Conservation (phyloP, 805 yeast species). For the Schwanniomyces vanrijiae region DNA sequence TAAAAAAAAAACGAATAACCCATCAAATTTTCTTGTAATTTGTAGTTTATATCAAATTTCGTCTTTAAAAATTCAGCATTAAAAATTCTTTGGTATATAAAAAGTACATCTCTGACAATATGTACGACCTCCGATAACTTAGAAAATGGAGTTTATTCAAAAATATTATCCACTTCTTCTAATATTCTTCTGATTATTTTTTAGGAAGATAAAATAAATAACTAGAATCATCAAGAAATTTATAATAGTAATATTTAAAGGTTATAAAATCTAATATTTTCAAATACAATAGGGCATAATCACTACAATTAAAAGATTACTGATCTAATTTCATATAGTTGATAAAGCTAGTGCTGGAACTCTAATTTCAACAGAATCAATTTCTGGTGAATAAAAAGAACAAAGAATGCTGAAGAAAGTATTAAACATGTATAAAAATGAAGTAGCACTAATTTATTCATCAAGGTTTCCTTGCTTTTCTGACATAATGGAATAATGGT, state of each 20-base stretch:
- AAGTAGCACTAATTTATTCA: slow-evolving; percentile 63
- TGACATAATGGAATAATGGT: slow-evolving; percentile 42
- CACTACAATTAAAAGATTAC: slow-evolving; percentile 60
- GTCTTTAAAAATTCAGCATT: no score
- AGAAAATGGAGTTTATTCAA: slow-evolving; percentile 21
- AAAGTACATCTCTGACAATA: slow-evolving; percentile 26
- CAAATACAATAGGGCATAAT: slow-evolving; percentile 60
- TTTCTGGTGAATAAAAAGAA: slow-evolving; percentile 63
- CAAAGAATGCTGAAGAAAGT: slow-evolving; percentile 56
- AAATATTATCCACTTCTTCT: slow-evolving; percentile 64
- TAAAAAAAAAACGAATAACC: no score
- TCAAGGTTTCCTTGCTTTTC: slow-evolving; percentile 23
- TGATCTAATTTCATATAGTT: slow-evolving; percentile 59
- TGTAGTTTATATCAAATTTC: no score
- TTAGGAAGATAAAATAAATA: slow-evolving; percentile 64
- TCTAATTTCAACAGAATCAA: slow-evolving; percentile 55
- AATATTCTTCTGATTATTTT: slow-evolving; percentile 73
- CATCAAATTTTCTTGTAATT: no score
- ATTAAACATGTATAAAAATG: slow-evolving; percentile 53
- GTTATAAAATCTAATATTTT: slow-evolving; percentile 56
- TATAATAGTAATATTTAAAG: slow-evolving; percentile 65
- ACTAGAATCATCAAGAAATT: slow-evolving; percentile 61
- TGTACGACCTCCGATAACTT: slow-evolving; percentile 32
- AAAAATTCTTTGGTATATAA: neutral
- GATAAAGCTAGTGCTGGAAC: slow-evolving; percentile 51